Evolutionary conservation across 2,329 filamentous ascomycete genomes (phyloP).

Genomic region (Penicillium sclerotigenum): DNA sequence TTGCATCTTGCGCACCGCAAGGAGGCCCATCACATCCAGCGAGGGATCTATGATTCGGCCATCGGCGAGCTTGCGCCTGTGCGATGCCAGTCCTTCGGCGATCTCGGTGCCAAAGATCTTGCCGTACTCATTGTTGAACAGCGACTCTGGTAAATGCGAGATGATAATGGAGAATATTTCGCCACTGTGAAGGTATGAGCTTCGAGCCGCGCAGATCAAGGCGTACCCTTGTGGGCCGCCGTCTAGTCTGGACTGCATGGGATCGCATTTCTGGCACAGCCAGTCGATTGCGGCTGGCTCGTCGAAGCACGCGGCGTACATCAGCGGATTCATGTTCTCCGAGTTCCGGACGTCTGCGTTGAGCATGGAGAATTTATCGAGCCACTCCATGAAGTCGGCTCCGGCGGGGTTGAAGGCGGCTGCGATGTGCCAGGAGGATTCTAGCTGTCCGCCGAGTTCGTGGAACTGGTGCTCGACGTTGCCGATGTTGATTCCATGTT

Average conservation of each 20-base stretch:
- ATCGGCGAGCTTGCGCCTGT: not conserved
- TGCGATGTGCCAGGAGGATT: slow-evolving; percentile 7
- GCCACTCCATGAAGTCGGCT: not conserved
- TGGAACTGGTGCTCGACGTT: slow-evolving; percentile 2
- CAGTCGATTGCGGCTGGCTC: not conserved
- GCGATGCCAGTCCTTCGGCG: not conserved
- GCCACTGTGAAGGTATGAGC: not conserved
- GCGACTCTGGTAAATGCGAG: not conserved
- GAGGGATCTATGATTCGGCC: not conserved
- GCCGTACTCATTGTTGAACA: not conserved
- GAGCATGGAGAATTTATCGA: slow-evolving; percentile 4
- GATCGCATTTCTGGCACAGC: not conserved
- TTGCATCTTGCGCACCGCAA: slow-evolving; percentile 1
- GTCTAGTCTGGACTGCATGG: not conserved
- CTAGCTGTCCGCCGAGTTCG: slow-evolving; percentile 1
- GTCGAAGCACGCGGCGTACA: slow-evolving; percentile 6
- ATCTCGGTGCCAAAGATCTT: slow-evolving; percentile 1
- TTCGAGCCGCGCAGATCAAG: not conserved
- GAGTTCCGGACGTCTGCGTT: not conserved
- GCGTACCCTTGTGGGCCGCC: not conserved
- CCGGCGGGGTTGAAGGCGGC: slow-evolving; percentile 4
- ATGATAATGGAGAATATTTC: slow-evolving; percentile 2
- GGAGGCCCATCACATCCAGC: not conserved
- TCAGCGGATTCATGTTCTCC: not conserved
- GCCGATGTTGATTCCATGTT: slow-evolving; percentile 4